These are phyloP conservation scores for Theileria annulata DNA, from an alignment of 169 alveolate genomes.

Conservation along the genomic window DNA sequence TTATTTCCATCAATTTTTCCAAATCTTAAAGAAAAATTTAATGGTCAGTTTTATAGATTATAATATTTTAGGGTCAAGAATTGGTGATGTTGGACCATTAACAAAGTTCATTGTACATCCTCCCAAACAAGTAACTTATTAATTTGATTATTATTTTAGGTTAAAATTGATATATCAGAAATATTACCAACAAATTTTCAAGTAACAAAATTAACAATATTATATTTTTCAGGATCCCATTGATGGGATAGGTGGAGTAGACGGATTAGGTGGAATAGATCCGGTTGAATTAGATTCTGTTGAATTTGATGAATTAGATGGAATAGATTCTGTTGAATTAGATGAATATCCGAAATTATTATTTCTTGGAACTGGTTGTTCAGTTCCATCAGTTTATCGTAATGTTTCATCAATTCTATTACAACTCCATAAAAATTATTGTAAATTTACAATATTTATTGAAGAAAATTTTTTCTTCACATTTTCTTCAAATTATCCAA, in stretches of 20 bases:
- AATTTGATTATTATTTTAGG: too few relatives aligned
- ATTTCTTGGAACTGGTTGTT: slow-evolving; percentile 89
- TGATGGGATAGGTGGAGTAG: background rate
- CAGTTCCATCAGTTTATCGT: slow-evolving; percentile 87
- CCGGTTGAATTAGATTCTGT: background rate
- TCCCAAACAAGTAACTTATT: slow-evolving; percentile 8
- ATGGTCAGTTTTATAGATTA: too few relatives aligned
- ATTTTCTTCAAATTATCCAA: too few relatives aligned
- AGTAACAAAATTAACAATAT: background rate
- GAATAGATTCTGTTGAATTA: too few relatives aligned
- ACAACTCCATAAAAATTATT: slow-evolving; percentile 2
- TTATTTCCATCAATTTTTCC: background rate
- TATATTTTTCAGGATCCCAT: background rate
- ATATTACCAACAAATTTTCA: background rate
- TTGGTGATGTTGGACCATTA: background rate
- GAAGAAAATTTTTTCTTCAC: too few relatives aligned
- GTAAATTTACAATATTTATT: too few relatives aligned
- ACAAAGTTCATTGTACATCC: slow-evolving; percentile 24
- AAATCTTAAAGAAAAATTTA: background rate
- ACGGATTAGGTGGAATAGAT: too few relatives aligned
- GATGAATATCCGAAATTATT: slow-evolving; percentile 70
- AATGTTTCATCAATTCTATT: slow-evolving; percentile 86
- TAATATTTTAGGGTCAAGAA: too few relatives aligned
- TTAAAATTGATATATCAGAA: background rate
- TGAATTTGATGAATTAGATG: background rate